Evolutionary conservation across 768 basidiomycete genomes (phyloP), one percentile per base, ranked within the genome.

Genomic region (Atractiella rhizophila): DNA sequence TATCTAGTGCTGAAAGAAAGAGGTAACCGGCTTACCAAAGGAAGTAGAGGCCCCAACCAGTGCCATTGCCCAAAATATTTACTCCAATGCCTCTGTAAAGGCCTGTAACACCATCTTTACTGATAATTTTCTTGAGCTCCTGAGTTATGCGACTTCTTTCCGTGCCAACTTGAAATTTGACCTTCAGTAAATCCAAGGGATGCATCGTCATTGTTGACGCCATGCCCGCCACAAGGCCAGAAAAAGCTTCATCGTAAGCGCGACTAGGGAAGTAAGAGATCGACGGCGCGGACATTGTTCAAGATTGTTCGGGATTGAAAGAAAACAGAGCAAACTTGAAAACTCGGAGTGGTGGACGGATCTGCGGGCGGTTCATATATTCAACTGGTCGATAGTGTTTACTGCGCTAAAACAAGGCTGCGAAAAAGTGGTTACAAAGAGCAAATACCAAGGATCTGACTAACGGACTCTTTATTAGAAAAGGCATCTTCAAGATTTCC

Each of bases 41-140:
- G 61, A 98, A 98, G 60, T 98, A 98, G 20, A 94, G 60, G 0
- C 91, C 91, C 91, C 91, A 98, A 52, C 82, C 86, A 7, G 76
- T 73, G 16, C 86, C 83, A 49, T 94, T 94, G 11, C 88, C 91
- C 0, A 80, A 79, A 45, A 94, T 68, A 58, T 96, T 98, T 2
- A 85, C 71, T 1, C 71, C 68, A 25, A 96, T 64, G 13, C 91
- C 91, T 40, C 88, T 68, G 57, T 96, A 96, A 36, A 96, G 62
- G 0, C 86, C 88, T 45, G 60, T 66, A 70, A 72, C 76, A 5
- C 91, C 88, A 43, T 78, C 69, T 28, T 65, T 62, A 34, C 62
- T 66, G 19, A 77, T 69, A 28, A 94, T 83, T 41, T 73, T 70
- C 31, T 64, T 64, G 38, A 96, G 56, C 0, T 79, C 69, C n/a